Evolutionary conservation across 805 yeast genomes (phyloP).

Genomic region (Kodamaea jinghongensis): DNA sequence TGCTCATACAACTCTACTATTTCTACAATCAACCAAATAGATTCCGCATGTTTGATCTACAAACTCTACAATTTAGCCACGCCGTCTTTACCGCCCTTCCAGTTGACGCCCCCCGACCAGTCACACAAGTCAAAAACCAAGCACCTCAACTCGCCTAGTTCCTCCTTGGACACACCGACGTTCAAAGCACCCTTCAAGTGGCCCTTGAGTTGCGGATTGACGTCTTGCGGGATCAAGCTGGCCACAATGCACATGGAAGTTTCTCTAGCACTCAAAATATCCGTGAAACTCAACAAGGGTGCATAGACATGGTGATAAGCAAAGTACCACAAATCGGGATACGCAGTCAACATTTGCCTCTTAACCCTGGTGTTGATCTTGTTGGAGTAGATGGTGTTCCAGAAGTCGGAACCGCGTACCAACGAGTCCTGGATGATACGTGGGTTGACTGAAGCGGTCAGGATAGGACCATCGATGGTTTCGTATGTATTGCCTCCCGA

Average conservation of each 20-base stretch:
- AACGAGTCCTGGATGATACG: constrained; percentile 23
- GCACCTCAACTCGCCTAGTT: constrained; percentile 56
- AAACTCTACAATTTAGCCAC: constrained; percentile 48
- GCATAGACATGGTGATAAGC: constrained; percentile 73
- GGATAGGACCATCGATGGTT: constrained; percentile 44
- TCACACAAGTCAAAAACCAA: constrained; percentile 62
- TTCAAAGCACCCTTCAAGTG: constrained; percentile 85
- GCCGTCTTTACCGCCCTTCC: constrained; percentile 51
- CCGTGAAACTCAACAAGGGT: constrained; percentile 69
- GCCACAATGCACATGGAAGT: constrained; percentile 77
- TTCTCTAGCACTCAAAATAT: constrained; percentile 60
- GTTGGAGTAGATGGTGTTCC: constrained; percentile 67
- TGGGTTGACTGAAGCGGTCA: constrained; percentile 28
- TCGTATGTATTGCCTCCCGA: constrained; percentile 11
- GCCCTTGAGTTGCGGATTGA: constrained; percentile 88
- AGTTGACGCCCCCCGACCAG: constrained; percentile 63
- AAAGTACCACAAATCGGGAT: constrained; percentile 81
- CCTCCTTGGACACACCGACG: constrained; percentile 66
- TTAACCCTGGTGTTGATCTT: constrained; percentile 69
- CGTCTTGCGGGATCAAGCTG: constrained; percentile 86
- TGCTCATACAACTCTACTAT: not conserved
- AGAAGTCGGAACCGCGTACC: constrained; percentile 59
- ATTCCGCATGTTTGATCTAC: not conserved
- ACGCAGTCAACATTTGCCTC: constrained; percentile 65
- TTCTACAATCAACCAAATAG: not conserved